phyloP scores from a whole-genome alignment of 176 grass and related monocot species.

The Thalia dealbata region DNA sequence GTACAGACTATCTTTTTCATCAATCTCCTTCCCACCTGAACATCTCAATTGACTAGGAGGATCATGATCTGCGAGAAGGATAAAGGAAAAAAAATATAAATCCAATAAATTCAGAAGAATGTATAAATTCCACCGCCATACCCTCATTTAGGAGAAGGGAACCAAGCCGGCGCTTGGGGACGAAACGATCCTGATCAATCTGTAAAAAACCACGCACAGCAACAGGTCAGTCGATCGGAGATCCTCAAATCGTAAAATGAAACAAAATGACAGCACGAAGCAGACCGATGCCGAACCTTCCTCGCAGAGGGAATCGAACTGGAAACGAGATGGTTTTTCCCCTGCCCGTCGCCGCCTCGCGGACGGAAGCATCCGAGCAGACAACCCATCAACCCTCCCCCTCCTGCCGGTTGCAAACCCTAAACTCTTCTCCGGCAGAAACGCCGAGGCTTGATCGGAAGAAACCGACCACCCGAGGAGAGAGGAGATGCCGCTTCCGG shows the following conservation, averaged over 20 bases:
- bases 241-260: constrained; percentile 6
- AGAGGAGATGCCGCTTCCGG: neutral
- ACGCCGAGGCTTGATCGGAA: neutral
- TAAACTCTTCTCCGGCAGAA: neutral
- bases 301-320: constrained; percentile 27
- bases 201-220: neutral
- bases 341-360: constrained; percentile 8
- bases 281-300: constrained; percentile 29
- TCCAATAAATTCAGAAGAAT: neutral
- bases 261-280: constrained; percentile 3
- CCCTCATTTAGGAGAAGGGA: constrained; percentile 1
- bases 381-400: constrained; percentile 83
- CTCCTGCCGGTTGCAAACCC: neutral
- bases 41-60: neutral
- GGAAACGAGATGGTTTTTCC: constrained; percentile 16
- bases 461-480: neutral
- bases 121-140: neutral
- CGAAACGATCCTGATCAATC: neutral
- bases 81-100: neutral
- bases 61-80: neutral
- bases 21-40: constrained; percentile 4
- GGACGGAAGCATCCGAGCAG: constrained; percentile 67
- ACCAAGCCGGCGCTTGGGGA: neutral
- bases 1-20: neutral
- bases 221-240: neutral